Evolutionary conservation across 2,329 filamentous ascomycete species (phyloP), one percentile per base, ranked within the genome.

Genomic region (Teratosphaeria destructans): DNA sequence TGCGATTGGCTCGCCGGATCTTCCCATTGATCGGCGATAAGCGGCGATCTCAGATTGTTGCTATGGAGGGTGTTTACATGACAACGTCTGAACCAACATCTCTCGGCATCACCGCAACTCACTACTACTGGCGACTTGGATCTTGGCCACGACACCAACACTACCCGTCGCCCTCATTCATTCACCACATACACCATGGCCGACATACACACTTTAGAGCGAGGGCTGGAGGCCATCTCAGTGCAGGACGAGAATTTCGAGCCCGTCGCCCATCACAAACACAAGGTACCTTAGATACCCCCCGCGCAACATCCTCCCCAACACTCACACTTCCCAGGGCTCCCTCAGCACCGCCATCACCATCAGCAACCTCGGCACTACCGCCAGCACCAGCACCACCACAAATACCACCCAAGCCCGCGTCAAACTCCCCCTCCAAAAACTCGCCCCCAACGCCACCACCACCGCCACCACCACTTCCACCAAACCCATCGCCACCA

Each of bases 151-250:
- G 16, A 23, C 43, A 10, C n/a, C n/a, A 49, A 3, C 19, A 49
- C 16, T 49, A 8, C 43, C 54, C 52, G 52, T 59, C 54, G 37
- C 37, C 12, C 5, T 23, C 58, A 56, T 59, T 59, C 58, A 57
- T 59, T 59, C 29, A 57, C 54, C 11, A 54, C 37, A 52, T 35
- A 2, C 58, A 59, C 8, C 52, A 72, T 72, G 70, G 68, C 69
- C 52, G 84, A 92, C 64, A 83, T 88, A 61, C 84, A 89, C 67
- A 85, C 84, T 57, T 81, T 97, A 54, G 93, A 96, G 77, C 81
- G 88, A 76, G 89, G 89, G 68, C 90, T 97, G 71, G 91, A 96
- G 84, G 87, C 86, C 75, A 84, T 96, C 77, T 87, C 89, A 23
- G 89, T 96, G 63, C 87, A 89, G 68, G 92, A 96, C 71, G 92